Evolutionary conservation across 106 monocot species (phyloP), one percentile per base, ranked within the genome.

Genomic region (Dendrobium officinale): DNA sequence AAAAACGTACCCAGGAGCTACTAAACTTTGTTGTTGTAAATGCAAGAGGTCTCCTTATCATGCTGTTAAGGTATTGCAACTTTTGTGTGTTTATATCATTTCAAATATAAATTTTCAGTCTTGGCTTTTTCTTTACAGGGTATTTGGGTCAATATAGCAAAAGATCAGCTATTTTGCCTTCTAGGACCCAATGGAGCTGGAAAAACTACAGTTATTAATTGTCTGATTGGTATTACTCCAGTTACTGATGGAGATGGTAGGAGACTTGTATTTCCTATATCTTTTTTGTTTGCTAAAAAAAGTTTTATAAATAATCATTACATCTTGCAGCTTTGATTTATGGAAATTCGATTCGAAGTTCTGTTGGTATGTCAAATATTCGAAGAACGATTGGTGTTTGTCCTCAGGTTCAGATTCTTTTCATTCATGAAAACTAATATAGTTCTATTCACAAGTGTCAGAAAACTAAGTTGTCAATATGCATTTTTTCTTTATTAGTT

Each of bases 151-250:
- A 97, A 91, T 75, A 84, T 97, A 54, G 85, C 85, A 73, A 94
- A 92, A 85, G 85, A 92, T 81, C 94, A 94, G 78, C 83, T 97
- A 56, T 97, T 97, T 88, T 97, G 96, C 82, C 89, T 97, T 86
- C 94, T 94, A 75, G 93, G 96, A 55, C 93, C 94, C 61, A 97
- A 97, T 85, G 96, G 96, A 82, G 96, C 96, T 33, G 96, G 96
- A 33, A 97, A 97, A 83, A 97, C 94, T 73, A 97, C 96, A 77
- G 82, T 81, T 13, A 97, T 97, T 67, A 97, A 88, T 58, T 97
- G 96, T 85, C 79, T 96, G 77, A 96, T 93, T 79, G 96, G 96
- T 67, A 87, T 94, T 81, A 94, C 94, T 61, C 96, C 96, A 55
- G 86, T 97, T 51, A 90, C 93, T 72, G 85, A 83, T 48, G 96